Base-by-base conservation (phyloP, 495 filamentous ascomycete species). In the Lasiosphaeris hirsuta region DNA sequence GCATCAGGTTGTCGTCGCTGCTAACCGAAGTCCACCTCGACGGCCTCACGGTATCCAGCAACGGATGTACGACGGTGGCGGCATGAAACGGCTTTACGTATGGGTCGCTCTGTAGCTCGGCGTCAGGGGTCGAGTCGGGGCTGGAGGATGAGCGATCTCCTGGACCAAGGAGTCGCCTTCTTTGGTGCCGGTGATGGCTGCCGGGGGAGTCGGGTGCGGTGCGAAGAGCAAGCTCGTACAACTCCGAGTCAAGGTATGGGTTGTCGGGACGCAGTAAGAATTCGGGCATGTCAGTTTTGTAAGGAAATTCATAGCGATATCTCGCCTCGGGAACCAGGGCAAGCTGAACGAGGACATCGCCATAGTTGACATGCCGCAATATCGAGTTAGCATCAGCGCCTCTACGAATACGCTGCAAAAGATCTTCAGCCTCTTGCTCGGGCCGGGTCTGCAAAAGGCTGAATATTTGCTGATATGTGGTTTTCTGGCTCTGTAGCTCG, bases 221-320 rank as follows among this genome's bases (percentile, higher is more conserved):
- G 30, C 49, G 57, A 6, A 61, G 58, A 10, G 52, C 47, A 36
- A 18, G 64, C 7, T 57, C 65, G 50, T 72, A 75, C 30, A 76
- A 53, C 36, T 73, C 66, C n/a, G 73, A 75, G 30, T 68, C 61
- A 7, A 76, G 58, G 43, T 75, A 75, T 17, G 64, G 67, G 30
- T 76, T 76, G 46, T 67, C 65, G 7, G 56, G 47, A 5, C 49
- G 54, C 3, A 57, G 53, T 30, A 76, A 17, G 35, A 65, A 70
- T 1, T 58, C 56, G 3, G 74, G 74, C 72, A 76, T 76, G 10
- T 71, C 64, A 9, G 62, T 13, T 18, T 63, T 51, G 53, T 72
- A 75, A 7, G 74, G 74, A 46, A 76, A 76, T 55, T 73, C 71
- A 49, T 72, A 76, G 40, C 72, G 71, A 37, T 60, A 70, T 1